Evolutionary conservation across 768 basidiomycete genomes (phyloP).

Genomic region (Sarcodon sp.): DNA sequence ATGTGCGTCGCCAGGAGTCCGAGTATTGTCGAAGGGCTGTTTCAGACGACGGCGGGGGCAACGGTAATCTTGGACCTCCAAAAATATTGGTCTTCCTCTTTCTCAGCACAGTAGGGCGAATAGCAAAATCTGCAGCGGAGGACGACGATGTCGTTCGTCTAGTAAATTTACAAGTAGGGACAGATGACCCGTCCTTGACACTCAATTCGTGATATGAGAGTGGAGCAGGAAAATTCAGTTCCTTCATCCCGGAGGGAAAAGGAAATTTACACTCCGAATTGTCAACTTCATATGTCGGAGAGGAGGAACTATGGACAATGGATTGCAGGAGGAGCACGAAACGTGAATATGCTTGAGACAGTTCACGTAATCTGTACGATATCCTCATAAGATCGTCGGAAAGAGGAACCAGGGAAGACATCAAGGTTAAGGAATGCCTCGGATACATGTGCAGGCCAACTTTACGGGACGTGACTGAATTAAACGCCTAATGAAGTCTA

Average conservation of each 20-base stretch:
- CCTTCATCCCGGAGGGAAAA: constrained; percentile 25
- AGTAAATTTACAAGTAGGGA: not conserved
- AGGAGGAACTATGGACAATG: constrained; percentile 47
- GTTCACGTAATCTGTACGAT: constrained; percentile 26
- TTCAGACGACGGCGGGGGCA: constrained; percentile 33
- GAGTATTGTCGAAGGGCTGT: constrained; percentile 35
- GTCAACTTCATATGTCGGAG: constrained; percentile 29
- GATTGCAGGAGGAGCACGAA: constrained; percentile 66
- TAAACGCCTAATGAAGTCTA: constrained; percentile 1
- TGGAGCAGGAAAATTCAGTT: constrained; percentile 67
- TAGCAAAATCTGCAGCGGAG: not conserved
- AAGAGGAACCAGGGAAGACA: constrained; percentile 20
- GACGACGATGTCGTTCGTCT: not conserved
- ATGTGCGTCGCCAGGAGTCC: constrained; percentile 33
- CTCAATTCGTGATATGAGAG: constrained; percentile 30
- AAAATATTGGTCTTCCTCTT: constrained; percentile 23
- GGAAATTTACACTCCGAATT: constrained; percentile 22
- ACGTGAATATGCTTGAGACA: constrained; percentile 57
- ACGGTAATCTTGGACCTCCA: constrained; percentile 15
- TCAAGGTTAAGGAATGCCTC: constrained; percentile 36
- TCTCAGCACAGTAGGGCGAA: constrained; percentile 1
- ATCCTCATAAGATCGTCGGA: constrained; percentile 3
- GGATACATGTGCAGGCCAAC: constrained; percentile 62
- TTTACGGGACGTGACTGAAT: constrained; percentile 49
- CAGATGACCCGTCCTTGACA: no score